Evolutionary conservation across 805 yeast species (phyloP), one percentile per base, ranked within the genome.

Genomic region (Wickerhamiella azymoides): DNA sequence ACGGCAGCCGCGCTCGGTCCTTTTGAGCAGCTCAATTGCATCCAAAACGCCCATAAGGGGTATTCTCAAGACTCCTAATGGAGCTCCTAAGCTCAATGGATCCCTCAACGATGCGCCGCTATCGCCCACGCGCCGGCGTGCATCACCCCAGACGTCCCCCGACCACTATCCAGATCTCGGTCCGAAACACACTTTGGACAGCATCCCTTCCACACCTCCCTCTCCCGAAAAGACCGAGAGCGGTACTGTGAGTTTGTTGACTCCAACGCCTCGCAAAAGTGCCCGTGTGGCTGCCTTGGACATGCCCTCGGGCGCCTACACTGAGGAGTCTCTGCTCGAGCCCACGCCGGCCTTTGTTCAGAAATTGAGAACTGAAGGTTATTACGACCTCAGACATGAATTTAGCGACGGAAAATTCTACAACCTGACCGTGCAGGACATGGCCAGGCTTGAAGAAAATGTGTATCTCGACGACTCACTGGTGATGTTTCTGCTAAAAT

Each of bases 391-490:
- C 33, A 36, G 19, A 33, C 47, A 54, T 49, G 27, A 32, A 19
- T 78, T 85, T 54, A 58, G 63, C 21, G 80, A 77, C 53, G 72
- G 71, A 5, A 70, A 74, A 36, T 60, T 64, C 1, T 71, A 82
- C 51, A 70, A 72, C 4, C 72, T 89, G 8, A 69, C 77, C 1
- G 72, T 75, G 49, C 69, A 74, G 33, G 98, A 92, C 58, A 84
- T 82, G 60, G 75, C 74, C 50, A 81, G 96, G 39, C 68, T 89
- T 9, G 77, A 79, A 56, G 79, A 80, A 48, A 78, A 79, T 40
- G 84, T 82, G 50, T 89, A 94, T 88, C 74, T 92, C 41, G 89
- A 92, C 63, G 98, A 92, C 57, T 74, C 81, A 0, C 67, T 92
- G 42, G 79, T 92, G 46, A 95, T 85, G 60, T 89, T 89, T 58